These are phyloP conservation scores for Rhodotorula glutinis DNA, from an alignment of 1,284 basidiomycete species.

Conservation along the genomic window DNA sequence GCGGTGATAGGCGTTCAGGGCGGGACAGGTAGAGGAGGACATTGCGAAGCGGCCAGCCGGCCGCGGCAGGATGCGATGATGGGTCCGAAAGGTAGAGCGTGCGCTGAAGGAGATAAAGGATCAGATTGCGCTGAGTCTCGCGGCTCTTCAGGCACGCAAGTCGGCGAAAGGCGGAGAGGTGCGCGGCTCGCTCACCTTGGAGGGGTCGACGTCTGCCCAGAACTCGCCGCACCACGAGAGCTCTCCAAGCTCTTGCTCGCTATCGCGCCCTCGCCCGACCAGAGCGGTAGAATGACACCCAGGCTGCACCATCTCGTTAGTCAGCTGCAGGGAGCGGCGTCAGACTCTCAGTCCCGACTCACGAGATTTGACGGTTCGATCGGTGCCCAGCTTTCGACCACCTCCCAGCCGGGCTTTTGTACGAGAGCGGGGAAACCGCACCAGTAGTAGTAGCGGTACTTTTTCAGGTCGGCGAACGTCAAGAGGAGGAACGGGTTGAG, in stretches of 20 bases:
- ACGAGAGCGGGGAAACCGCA: slow-evolving; percentile 92
- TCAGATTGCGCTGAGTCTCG: no score
- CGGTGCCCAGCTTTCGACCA: slow-evolving; percentile 45
- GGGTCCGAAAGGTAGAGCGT: slow-evolving; percentile 70
- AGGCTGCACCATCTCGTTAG: no score
- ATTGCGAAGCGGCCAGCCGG: slow-evolving; percentile 94
- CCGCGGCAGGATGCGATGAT: slow-evolving; percentile 69
- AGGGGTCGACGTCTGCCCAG: slow-evolving; percentile 53
- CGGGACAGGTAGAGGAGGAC: slow-evolving; percentile 72
- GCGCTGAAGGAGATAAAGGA: not conserved
- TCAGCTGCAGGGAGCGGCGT: no score
- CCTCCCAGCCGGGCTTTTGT: slow-evolving; percentile 81
- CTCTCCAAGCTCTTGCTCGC: not conserved
- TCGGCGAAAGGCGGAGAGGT: no score
- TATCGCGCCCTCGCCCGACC: not conserved
- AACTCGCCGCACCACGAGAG: slow-evolving; percentile 49
- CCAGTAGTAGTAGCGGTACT: slow-evolving; percentile 97
- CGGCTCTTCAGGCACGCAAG: no score
- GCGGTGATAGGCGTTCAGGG: slow-evolving; percentile 51
- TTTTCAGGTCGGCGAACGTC: slow-evolving; percentile 95
- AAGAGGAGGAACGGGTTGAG: slow-evolving; percentile 81
- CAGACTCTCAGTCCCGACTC: not conserved
- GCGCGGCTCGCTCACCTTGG: slow-evolving; percentile 48
- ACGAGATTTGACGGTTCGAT: not conserved
- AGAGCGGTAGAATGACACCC: no score